These are phyloP conservation scores for Coprinopsis marcescibilis DNA, from an alignment of 768 basidiomycete genomes.

Conservation along the genomic window DNA sequence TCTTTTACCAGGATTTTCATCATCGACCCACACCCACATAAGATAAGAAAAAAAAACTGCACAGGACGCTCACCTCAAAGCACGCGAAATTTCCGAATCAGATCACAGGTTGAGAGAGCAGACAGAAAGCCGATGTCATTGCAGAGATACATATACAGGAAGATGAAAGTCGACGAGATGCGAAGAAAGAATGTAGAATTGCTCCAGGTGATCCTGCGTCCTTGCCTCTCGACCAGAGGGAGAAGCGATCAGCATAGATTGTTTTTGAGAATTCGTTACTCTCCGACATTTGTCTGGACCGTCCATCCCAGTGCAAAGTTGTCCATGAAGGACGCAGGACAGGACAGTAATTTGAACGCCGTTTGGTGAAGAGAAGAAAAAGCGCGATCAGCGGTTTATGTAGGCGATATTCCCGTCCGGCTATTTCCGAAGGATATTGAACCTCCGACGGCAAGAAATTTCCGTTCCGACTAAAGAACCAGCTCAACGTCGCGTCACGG, in stretches of 20 bases:
- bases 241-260: conserved; percentile 88
- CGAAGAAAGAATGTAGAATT: conserved; percentile 44
- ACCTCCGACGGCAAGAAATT: conserved; percentile 2
- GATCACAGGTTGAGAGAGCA: not conserved
- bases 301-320: conserved; percentile 48
- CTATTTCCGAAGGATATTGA: not conserved
- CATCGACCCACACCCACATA: conserved; percentile 40
- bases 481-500: no score
- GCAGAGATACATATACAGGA: not conserved
- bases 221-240: conserved; percentile 85
- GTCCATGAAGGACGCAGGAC: conserved; percentile 41
- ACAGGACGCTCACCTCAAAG: no score
- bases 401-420: conserved; percentile 5
- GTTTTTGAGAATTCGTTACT: conserved; percentile 75
- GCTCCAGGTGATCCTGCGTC: conserved; percentile 95
- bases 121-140: conserved; percentile 4
- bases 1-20: conserved; percentile 88
- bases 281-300: conserved; percentile 92
- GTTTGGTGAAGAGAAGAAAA: conserved; percentile 28
- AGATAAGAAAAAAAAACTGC: conserved; percentile 16
- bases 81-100: conserved; percentile 12
- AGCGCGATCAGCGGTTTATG: conserved; percentile 23
- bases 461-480: conserved; percentile 4
- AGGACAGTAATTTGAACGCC: conserved; percentile 84
- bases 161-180: not conserved